Percentiles rank a stretch among this genome's conserved stretches.
phyloP scores from a whole-genome alignment of 805 yeast species.

The Komagataella mondaviorum region DNA sequence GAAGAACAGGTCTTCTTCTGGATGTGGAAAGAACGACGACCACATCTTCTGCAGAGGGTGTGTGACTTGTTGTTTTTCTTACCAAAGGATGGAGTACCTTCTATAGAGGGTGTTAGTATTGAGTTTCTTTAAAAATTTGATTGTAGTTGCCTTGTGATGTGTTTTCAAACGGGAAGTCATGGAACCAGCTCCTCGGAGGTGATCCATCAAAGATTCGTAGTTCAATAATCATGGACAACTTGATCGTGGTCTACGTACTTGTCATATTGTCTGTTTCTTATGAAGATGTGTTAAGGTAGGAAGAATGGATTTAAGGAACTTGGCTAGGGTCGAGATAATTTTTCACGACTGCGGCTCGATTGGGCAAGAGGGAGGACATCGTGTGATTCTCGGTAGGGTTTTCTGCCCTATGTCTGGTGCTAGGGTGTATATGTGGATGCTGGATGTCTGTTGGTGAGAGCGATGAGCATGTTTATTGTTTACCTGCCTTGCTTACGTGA shows the following conservation, averaged over 20 bases:
- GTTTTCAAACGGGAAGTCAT: background rate
- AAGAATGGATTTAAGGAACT: background rate
- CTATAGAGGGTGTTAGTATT: conserved; percentile 30
- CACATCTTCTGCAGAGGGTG: conserved; percentile 98
- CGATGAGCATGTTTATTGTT: background rate
- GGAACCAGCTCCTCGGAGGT: background rate
- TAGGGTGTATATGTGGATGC: background rate
- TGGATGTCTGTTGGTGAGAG: background rate
- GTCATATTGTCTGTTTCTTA: background rate
- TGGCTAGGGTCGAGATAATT: background rate
- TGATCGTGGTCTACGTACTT: background rate
- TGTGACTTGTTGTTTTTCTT: conserved; percentile 99
- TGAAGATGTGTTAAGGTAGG: background rate
- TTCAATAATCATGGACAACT: background rate
- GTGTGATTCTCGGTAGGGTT: background rate
- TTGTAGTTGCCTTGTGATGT: background rate
- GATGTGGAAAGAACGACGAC: conserved; percentile 95
- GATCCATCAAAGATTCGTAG: background rate
- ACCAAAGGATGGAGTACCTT: conserved; percentile 99
- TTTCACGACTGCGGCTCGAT: background rate
- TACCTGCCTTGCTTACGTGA: background rate
- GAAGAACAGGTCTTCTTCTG: conserved; percentile 98
- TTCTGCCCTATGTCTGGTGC: background rate
- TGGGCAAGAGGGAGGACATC: background rate
- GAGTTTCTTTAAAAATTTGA: background rate